Base-by-base conservation (phyloP, 768 basidiomycete species). In the Leccinum sublutescens region DNA sequence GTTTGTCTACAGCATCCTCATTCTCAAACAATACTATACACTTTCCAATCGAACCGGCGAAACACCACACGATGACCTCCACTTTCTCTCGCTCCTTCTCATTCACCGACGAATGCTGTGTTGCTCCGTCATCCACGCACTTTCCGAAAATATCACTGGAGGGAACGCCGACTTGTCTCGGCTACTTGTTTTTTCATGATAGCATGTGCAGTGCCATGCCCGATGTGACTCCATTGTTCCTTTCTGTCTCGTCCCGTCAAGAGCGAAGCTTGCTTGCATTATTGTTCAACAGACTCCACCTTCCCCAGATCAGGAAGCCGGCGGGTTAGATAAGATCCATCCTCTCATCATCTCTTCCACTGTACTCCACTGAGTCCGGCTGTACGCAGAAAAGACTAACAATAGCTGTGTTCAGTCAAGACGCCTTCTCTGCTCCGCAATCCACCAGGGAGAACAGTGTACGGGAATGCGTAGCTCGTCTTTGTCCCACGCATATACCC, bases 251-350 rank as follows among this genome's bases (percentile, higher is more conserved):
- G 43, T 55, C 43, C 23, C 31, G 15, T 55, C 43, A 12, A 31
- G 50, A 31, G 1, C 33, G 29, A 9, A 29, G 34, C 19, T 8
- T 9, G 33, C 34, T 40, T 27, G 53, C 27, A 15, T 7, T 6
- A 8, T 47, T 8, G 23, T 34, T 34, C 33, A 21, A 19, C 21
- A 17, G 50, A 52, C 34, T 40, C 38, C 40, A 19, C 38, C 38
- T n/a, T 40, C 43, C 40, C 12, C 31, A 55, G 62, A 64, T 64
- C 29, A 64, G 59, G 51, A 34, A 31, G 8, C 50, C 50, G 36
- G 9, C 48, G 27, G 50, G 38, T 19, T 23, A 69, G 67, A 68
- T 68, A 70, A 70, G 60, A 65, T 68, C 36, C 9, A 17, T 6
- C 19, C 17, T n/a, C 1, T 14, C 50, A 27, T n/a, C 14, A 11